Evolutionary conservation across 352 stramenopile species (phyloP).

Genomic region (Phytophthora europaea): DNA sequence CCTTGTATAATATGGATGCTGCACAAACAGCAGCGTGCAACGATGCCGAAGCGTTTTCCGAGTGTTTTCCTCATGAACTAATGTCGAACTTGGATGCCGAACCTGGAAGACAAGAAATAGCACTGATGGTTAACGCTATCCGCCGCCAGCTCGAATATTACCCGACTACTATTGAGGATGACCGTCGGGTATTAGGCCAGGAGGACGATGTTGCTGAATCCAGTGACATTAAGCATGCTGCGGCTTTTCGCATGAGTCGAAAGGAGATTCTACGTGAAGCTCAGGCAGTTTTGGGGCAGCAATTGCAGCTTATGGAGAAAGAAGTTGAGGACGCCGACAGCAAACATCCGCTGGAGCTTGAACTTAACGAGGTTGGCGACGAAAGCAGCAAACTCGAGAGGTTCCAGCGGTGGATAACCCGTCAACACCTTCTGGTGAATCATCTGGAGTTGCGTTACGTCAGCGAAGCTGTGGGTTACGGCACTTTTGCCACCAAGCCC

Average conservation of each 20-base stretch:
- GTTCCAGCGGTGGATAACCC: slow-evolving; percentile 63
- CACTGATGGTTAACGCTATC: slow-evolving; percentile 20
- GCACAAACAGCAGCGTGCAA: slow-evolving; percentile 36
- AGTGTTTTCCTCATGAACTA: slow-evolving; percentile 46
- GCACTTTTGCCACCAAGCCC: slow-evolving; percentile 66
- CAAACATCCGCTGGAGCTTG: neutral
- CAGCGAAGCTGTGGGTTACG: slow-evolving; percentile 63
- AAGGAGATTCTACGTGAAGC: slow-evolving; percentile 61
- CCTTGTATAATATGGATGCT: slow-evolving; percentile 32
- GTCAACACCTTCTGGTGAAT: slow-evolving; percentile 52
- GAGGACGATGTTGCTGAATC: neutral
- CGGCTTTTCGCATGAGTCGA: slow-evolving; percentile 61
- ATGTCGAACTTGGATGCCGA: slow-evolving; percentile 18
- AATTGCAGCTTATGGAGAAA: neutral
- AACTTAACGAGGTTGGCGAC: neutral
- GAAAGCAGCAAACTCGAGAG: slow-evolving; percentile 24
- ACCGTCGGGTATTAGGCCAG: slow-evolving; percentile 24
- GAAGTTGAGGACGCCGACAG: neutral
- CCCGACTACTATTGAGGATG: slow-evolving; percentile 50
- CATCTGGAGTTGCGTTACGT: slow-evolving; percentile 69
- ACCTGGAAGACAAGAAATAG: slow-evolving; percentile 8
- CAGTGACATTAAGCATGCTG: slow-evolving; percentile 24
- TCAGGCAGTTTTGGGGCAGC: slow-evolving; percentile 17
- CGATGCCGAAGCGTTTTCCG: slow-evolving; percentile 30
- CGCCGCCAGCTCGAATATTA: slow-evolving; percentile 40